A percentile compares a stretch with the other conserved stretches of the same genome.
Evolutionary conservation across 305 asterid species (phyloP).

Genomic region (Solanum aculeatissimum): DNA sequence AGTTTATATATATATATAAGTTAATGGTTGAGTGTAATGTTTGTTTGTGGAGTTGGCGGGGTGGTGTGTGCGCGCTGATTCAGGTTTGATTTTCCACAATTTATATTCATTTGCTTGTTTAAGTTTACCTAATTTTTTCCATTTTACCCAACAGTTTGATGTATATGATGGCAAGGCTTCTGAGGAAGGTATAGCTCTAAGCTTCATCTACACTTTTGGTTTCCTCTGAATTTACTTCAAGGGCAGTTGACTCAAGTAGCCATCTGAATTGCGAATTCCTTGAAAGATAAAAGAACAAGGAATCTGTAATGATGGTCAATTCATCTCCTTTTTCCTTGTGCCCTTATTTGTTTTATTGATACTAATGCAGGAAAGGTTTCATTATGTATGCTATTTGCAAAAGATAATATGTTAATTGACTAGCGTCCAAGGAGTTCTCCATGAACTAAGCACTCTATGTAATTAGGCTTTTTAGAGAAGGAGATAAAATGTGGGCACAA

Average conservation of each 20-base stretch:
- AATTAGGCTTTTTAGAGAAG: background rate
- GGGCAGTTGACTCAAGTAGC: background rate
- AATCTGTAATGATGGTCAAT: background rate
- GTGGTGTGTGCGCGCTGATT: background rate
- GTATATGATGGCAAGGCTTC: slow-evolving; percentile 79
- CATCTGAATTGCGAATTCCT: background rate
- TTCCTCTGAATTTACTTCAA: background rate
- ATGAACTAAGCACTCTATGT: background rate
- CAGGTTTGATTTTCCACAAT: background rate
- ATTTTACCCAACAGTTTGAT: slow-evolving; percentile 51
- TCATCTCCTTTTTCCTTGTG: background rate
- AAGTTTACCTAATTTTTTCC: slow-evolving; percentile 13
- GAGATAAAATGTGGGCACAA: background rate
- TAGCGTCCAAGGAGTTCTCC: background rate
- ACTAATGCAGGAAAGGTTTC: background rate
- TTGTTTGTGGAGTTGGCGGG: background rate
- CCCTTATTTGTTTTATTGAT: background rate
- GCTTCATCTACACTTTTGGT: background rate
- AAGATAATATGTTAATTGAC: background rate
- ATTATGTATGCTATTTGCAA: background rate
- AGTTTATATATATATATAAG: background rate
- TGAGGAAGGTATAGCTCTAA: slow-evolving; percentile 52
- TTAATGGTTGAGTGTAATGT: background rate
- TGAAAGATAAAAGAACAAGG: background rate
- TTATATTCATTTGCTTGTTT: background rate